Evolutionary conservation across 2,329 filamentous ascomycete species (phyloP), one percentile per base, ranked within the genome.

Genomic region (Epichloe uncinata): DNA sequence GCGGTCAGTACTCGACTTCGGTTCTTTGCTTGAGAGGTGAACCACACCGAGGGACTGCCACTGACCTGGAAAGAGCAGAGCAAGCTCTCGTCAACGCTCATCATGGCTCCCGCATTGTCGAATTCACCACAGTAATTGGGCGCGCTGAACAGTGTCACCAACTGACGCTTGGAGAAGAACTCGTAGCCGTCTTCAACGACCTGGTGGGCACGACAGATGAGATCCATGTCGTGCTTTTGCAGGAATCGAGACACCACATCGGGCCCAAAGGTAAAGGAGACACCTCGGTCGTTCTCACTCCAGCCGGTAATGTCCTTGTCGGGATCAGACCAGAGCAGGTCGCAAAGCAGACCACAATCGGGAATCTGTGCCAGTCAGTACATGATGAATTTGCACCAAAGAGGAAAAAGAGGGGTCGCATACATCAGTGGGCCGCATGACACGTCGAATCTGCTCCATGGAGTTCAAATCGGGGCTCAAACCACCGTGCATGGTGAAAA

Each of bases 121-220:
- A 98, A 98, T 73, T 98, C 93, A 69, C 91, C 91, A 63, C 91
- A 98, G 77, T 98, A 98, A 74, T 98, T 98, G 58, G 93, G 93
- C 48, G 93, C 93, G 64, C 88, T 95, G 76, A 98, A 98, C 52
- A 98, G 76, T 51, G 93, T 98, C 56, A 98, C 93, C 56, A 98
- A 77, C 70, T 97, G 91, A 60, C 93, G 84, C 74, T 97, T 97
- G 54, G 89, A 95, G 76, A 98, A 98, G 77, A 98, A 98, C 69
- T 98, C 93, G 73, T 98, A 98, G 51, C 93, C 93, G 62, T 98
- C 93, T 72, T 98, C 93, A 51, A 98, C 93, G 56, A 97, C 93
- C 72, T 97, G 91, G 71, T 98, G 93, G 57, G 93, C 93, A 69
- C 93, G 87, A 72, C 93, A 98, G 68, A 98, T 97, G 64, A 98